A percentile compares a stretch with the other conserved stretches of the same genome.
These are phyloP conservation scores for Nephromyces sp. DNA, from an alignment of 169 alveolate genomes.

Conservation along the genomic window DNA sequence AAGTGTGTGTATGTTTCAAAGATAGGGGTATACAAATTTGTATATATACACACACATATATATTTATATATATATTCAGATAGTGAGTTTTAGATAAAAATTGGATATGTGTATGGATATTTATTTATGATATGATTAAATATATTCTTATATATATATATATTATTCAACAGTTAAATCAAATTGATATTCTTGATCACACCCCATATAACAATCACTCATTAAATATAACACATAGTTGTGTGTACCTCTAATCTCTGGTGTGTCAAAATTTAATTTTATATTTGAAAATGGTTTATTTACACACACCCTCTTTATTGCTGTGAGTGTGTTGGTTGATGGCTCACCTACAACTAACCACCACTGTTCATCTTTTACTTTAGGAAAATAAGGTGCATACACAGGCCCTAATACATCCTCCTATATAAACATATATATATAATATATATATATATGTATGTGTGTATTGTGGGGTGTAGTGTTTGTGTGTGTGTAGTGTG, in stretches of 20 bases:
- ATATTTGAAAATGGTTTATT: constrained; percentile 49
- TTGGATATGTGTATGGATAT: constrained; percentile 14
- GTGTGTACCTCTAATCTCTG: constrained; percentile 56
- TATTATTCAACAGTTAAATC: constrained; percentile 3
- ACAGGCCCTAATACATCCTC: constrained; percentile 70
- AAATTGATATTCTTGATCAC: constrained; percentile 38
- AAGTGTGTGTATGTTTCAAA: not conserved
- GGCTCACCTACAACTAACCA: constrained; percentile 93
- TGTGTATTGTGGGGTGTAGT: no score
- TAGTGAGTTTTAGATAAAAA: constrained; percentile 25
- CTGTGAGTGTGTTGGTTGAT: constrained; percentile 63
- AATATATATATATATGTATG: constrained; percentile 8
- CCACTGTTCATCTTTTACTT: constrained; percentile 96
- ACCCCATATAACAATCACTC: constrained; percentile 49
- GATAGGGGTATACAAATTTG: not conserved
- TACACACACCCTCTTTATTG: constrained; percentile 74
- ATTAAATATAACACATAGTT: constrained; percentile 55
- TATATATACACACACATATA: not conserved
- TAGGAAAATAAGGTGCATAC: constrained; percentile 86
- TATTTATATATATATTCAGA: not conserved
- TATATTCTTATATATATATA: not conserved
- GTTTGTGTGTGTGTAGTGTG: no score
- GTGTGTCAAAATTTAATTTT: constrained; percentile 66
- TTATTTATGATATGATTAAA: not conserved
- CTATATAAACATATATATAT: constrained; percentile 39